Conservation (phyloP, 1,139 yeast genomes). For the Hanseniaspora uvarum region DNA sequence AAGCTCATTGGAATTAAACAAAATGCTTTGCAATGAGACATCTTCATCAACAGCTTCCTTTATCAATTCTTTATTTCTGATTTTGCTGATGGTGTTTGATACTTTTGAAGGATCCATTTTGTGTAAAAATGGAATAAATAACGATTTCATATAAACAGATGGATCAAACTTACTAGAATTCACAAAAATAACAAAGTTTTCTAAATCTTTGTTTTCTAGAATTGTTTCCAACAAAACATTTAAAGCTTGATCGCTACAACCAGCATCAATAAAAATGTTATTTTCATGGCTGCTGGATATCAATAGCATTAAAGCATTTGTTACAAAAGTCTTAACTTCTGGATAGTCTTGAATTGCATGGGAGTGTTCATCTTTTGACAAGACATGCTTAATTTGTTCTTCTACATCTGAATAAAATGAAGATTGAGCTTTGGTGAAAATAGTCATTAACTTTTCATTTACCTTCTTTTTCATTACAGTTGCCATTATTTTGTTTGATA, state of each 20-base stretch:
- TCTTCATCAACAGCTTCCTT: neutral
- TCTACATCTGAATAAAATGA: neutral
- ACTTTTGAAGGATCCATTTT: neutral
- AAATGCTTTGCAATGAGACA: neutral
- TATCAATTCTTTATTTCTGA: neutral
- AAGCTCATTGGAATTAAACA: neutral
- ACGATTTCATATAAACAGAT: neutral
- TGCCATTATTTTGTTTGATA: neutral
- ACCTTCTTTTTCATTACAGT: neutral
- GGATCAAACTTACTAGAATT: neutral
- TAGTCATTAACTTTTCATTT: neutral
- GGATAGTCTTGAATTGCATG: neutral
- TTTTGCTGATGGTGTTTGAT: neutral
- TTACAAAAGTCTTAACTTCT: neutral
- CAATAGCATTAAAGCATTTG: neutral
- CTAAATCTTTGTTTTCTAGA: neutral
- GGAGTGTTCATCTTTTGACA: neutral
- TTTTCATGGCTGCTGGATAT: neutral
- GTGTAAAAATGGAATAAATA: neutral
- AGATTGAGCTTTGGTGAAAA: neutral
- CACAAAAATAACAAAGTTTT: neutral
- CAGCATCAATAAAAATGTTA: no score
- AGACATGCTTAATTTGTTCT: neutral
- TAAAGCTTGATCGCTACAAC: no score
- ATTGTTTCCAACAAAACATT: neutral